Evolutionary conservation across 768 basidiomycete genomes (phyloP).

Genomic region (Leccinum rimulosum): DNA sequence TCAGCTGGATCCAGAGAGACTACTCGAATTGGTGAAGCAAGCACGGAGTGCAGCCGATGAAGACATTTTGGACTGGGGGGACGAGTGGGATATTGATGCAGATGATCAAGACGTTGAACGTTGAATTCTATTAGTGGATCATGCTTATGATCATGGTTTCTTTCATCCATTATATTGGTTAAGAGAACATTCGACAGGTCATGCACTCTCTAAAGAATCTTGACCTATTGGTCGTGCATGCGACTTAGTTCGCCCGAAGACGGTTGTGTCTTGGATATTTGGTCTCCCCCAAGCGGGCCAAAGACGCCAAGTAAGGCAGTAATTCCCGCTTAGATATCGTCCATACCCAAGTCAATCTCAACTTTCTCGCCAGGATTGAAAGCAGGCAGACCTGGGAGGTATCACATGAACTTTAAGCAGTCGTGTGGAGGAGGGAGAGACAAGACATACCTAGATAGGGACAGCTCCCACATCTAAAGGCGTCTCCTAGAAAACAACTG

Average conservation of each 20-base stretch:
- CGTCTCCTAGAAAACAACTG: conserved; percentile 96
- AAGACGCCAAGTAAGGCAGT: background rate
- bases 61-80: conserved; percentile 32
- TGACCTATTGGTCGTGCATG: background rate
- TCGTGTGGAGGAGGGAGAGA: background rate
- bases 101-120: conserved; percentile 6
- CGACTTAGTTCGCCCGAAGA: background rate
- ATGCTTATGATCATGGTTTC: background rate
- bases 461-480: conserved; percentile 94
- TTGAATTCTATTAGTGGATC: background rate
- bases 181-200: background rate
- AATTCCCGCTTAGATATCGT: conserved; percentile 62
- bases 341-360: conserved; percentile 84
- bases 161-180: background rate
- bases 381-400: conserved; percentile 82
- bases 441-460: conserved; percentile 86
- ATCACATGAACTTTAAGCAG: conserved; percentile 10
- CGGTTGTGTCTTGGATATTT: conserved; percentile 1
- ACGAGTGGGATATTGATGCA: conserved; percentile 25
- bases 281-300: background rate
- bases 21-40: conserved; percentile 26
- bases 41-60: conserved; percentile 25
- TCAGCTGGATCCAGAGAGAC: conserved; percentile 15
- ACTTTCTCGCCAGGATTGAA: conserved; percentile 99
- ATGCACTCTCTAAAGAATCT: conserved; percentile 4